Base-by-base conservation (phyloP, 768 basidiomycete species). In the Sporobolomyces pararoseus region DNA sequence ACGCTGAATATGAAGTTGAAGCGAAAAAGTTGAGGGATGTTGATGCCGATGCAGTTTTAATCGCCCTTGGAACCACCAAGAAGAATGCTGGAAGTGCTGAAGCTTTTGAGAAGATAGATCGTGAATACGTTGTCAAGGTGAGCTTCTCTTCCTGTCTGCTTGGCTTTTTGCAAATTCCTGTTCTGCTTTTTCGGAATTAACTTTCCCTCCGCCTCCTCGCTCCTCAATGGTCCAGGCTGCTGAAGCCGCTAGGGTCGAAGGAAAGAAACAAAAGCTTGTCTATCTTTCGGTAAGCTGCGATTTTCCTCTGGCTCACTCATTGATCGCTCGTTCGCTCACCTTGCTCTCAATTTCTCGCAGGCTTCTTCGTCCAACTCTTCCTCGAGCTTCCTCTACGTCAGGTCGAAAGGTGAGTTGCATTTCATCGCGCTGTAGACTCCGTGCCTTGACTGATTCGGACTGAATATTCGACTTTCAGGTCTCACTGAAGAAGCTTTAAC, bases 61-160 rank as follows among this genome's bases (percentile, higher is more conserved):
- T 91, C 69, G 83, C 88, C 3, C 78, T 91, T 13, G 90, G 89
- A 12, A 90, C 89, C 25, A 86, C 85, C 17, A 82, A 80, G 31
- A 84, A 82, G 21, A 67, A 37, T 21, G 89, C 88, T 0, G 88
- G 88, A 4, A 84, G 86, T 71, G 84, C 83, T 1, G 84, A 83
- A 42, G 83, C 83, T 13, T 91, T 89, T 71, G 86, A 87, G 76
- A 88, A 85, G 81, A 89, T 91, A 65, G 90, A 90, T 75, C 81
- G 87, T 78, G 86, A 88, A 86, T 89, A 72, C 68, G 85, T 81
- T 42, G 25, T 46, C 25, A 64, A 44, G 25, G 55, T 58, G 6
- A 37, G n/a, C 49, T 51, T 39, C 37, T 17, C n/a, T 49, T n/a
- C 44, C 19, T 32, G 39, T n/a, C n/a, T n/a, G n/a, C n/a, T n/a